These are phyloP conservation scores for Fusarium sp. DNA, from an alignment of 2,329 filamentous ascomycete genomes.

Conservation along the genomic window DNA sequence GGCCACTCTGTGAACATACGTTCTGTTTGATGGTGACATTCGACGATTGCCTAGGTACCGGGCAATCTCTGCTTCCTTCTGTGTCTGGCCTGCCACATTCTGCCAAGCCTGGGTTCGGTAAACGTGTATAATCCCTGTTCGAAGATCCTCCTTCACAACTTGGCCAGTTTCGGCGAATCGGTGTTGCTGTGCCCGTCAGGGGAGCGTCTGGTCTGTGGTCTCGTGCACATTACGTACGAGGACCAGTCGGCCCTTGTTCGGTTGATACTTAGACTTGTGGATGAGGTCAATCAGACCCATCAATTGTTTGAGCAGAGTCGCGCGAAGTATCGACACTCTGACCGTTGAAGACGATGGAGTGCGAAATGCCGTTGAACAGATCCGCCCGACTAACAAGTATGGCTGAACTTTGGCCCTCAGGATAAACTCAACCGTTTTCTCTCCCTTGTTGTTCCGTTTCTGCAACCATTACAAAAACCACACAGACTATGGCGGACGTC, in stretches of 20 bases:
- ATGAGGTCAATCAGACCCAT: conserved; percentile 17
- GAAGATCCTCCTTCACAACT: conserved; percentile 23
- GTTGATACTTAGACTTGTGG: conserved; percentile 16
- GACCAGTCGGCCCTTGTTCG: conserved; percentile 33
- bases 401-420: not conserved
- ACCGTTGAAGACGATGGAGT: conserved; percentile 11
- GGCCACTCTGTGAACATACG: conserved; percentile 22
- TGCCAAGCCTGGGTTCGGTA: conserved; percentile 28
- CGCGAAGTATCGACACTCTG: conserved; percentile 6
- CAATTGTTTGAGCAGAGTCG: conserved; percentile 2
- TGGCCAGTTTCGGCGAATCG: conserved; percentile 7
- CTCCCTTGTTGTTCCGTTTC: conserved; percentile 14
- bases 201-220: not conserved
- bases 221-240: conserved; percentile 14
- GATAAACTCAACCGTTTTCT: not conserved
- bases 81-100: conserved; percentile 4
- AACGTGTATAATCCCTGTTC: conserved; percentile 11
- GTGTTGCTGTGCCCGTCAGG: conserved; percentile 13
- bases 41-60: conserved; percentile 16
- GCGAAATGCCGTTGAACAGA: conserved; percentile 1
- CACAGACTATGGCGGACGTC: conserved; percentile 11
- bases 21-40: conserved; percentile 32
- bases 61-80: conserved; percentile 17
- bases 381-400: conserved; percentile 1
- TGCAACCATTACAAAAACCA: conserved; percentile 31